These are phyloP conservation scores for Sicyos baderoa DNA, from an alignment of 306 rosid species.

Conservation along the genomic window DNA sequence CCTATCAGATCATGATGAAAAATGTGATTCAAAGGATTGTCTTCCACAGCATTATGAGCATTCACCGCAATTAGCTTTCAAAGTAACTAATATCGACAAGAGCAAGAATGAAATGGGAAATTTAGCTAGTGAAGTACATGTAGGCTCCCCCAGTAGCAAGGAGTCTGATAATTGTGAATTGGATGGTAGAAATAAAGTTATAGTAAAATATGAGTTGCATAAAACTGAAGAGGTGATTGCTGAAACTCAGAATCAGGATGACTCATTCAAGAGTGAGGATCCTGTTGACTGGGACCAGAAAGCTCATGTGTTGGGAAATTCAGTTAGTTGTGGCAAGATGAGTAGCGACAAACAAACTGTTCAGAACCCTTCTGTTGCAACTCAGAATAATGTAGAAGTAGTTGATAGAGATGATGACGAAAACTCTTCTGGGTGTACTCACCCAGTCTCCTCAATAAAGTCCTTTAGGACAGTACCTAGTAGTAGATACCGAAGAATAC, in stretches of 20 bases:
- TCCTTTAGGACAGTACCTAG: conserved; percentile 40
- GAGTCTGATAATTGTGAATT: conserved; percentile 33
- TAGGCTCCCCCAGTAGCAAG: conserved; percentile 13
- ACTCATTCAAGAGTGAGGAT: conserved; percentile 33
- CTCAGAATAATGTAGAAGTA: conserved; percentile 52
- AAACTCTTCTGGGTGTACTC: conserved; percentile 65
- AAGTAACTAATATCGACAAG: conserved; percentile 24
- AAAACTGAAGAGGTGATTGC: conserved; percentile 33
- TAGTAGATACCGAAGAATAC: conserved; percentile 51
- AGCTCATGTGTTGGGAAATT: conserved; percentile 34
- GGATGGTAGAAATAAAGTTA: conserved; percentile 34
- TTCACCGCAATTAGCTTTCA: conserved; percentile 19
- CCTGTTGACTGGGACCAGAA: conserved; percentile 35
- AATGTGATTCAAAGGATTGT: conserved; percentile 30
- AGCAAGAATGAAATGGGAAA: conserved; percentile 18
- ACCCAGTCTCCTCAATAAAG: conserved; percentile 46
- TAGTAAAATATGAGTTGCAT: conserved; percentile 32
- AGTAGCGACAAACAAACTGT: conserved; percentile 37
- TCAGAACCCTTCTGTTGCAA: conserved; percentile 36
- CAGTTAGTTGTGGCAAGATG: conserved; percentile 45
- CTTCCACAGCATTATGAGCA: conserved; percentile 34
- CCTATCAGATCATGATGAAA: too few relatives aligned
- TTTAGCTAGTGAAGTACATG: conserved; percentile 13
- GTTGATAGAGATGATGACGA: conserved; percentile 96
- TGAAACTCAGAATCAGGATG: conserved; percentile 4